Conservation (phyloP, 306 rosid species). For the Glycine soja region DNA sequence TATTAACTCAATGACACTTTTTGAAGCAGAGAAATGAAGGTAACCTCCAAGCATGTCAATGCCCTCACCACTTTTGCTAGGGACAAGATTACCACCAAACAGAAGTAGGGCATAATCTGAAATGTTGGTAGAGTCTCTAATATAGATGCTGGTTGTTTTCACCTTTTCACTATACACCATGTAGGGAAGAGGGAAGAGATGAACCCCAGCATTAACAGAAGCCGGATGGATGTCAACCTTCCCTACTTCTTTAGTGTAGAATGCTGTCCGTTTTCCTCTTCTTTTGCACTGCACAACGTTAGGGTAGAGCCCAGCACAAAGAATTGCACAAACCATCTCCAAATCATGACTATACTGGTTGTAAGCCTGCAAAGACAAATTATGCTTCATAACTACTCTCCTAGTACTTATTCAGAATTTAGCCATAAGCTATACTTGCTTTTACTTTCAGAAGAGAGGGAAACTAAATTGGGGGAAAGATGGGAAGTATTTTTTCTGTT, state of each 20-base stretch:
- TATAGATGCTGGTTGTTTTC: conserved; percentile 76
- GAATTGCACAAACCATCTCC: conserved; percentile 97
- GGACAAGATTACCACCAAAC: conserved; percentile 85
- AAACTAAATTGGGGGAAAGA: conserved; percentile 5
- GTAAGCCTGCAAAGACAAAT: conserved; percentile 70
- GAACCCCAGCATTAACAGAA: conserved; percentile 92
- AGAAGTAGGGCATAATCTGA: conserved; percentile 91
- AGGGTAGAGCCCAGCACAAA: conserved; percentile 95
- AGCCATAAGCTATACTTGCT: conserved; percentile 9
- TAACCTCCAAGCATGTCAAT: conserved; percentile 98
- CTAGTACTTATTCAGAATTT: conserved; percentile 23
- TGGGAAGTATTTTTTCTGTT: neutral
- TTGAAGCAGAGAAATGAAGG: conserved; percentile 94
- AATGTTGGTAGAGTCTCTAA: conserved; percentile 91
- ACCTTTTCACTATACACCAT: conserved; percentile 96
- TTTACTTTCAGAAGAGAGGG: conserved; percentile 1
- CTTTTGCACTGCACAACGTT: conserved; percentile 97
- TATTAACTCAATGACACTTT: conserved; percentile 82
- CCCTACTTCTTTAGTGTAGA: conserved; percentile 94
- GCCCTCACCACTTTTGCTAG: conserved; percentile 79
- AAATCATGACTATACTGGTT: conserved; percentile 86
- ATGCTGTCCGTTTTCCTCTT: conserved; percentile 84
- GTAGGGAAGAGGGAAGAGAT: conserved; percentile 95
- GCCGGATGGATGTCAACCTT: conserved; percentile 96
- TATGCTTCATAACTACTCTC: conserved; percentile 25